Evolutionary conservation across 768 basidiomycete species (phyloP).

Genomic region (Kwoniella europaea): DNA sequence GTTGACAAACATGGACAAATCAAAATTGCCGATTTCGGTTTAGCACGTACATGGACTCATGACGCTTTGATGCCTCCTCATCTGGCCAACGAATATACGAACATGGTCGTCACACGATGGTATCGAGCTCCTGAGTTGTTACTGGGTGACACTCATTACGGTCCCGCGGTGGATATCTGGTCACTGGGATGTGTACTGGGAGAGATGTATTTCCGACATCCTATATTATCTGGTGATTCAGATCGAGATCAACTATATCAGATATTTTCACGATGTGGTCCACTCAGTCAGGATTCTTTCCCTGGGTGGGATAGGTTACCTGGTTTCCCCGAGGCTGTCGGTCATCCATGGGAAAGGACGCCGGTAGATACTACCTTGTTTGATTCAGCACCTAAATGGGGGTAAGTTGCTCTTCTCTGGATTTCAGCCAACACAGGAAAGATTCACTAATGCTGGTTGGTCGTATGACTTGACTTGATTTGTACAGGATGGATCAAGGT

Average conservation of each 20-base stretch:
- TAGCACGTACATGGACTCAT: constrained; percentile 72
- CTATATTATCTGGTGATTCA: constrained; percentile 82
- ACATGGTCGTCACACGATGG: constrained; percentile 98
- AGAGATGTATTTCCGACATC: constrained; percentile 88
- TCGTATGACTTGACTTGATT: background rate
- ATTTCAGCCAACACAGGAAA: background rate
- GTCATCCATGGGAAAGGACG: constrained; percentile 40
- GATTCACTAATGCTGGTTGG: background rate
- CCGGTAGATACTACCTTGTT: constrained; percentile 27
- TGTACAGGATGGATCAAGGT: constrained; percentile 69
- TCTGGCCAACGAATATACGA: constrained; percentile 77
- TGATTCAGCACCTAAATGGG: constrained; percentile 31
- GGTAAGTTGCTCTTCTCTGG: constrained; percentile 27
- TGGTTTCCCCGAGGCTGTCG: constrained; percentile 51
- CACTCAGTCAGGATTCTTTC: constrained; percentile 64
- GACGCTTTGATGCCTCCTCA: constrained; percentile 41
- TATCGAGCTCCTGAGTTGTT: constrained; percentile 96
- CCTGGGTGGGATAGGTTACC: constrained; percentile 59
- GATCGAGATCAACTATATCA: constrained; percentile 90
- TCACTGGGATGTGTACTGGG: constrained; percentile 97
- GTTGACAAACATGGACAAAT: constrained; percentile 84
- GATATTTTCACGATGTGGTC: constrained; percentile 88
- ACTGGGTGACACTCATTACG: constrained; percentile 84
- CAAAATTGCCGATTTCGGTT: constrained; percentile 93
- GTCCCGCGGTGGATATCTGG: constrained; percentile 96